Evolutionary conservation across 495 filamentous ascomycete species (phyloP).

Genomic region (Barbatosphaeria neglecta): DNA sequence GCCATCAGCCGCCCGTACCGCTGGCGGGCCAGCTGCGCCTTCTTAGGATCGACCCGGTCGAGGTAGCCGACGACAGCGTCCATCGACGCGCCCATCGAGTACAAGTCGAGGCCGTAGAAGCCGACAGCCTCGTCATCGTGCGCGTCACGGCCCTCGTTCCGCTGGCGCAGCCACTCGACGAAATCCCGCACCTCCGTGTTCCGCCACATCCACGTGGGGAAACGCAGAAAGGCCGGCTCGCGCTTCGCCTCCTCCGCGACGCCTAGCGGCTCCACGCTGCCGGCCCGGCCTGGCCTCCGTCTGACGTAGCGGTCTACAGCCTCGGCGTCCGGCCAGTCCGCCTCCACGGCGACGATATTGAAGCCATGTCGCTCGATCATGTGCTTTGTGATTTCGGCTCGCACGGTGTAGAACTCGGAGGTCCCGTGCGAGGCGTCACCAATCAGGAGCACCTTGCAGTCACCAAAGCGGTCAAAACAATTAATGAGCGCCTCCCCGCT

Average conservation of each 20-base stretch:
- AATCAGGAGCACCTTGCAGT: constrained; percentile 34
- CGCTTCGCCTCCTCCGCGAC: constrained; percentile 10
- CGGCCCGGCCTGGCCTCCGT: constrained; percentile 18
- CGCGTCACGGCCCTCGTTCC: constrained; percentile 23
- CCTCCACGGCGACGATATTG: constrained; percentile 45
- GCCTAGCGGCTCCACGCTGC: constrained; percentile 9
- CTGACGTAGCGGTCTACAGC: constrained; percentile 46
- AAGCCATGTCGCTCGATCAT: constrained; percentile 42
- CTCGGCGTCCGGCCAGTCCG: constrained; percentile 50
- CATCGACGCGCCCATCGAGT: constrained; percentile 42
- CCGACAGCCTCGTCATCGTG: constrained; percentile 30
- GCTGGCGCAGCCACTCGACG: constrained; percentile 44
- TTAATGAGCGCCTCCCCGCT: background rate
- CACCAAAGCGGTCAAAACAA: constrained; percentile 31
- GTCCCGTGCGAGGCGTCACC: constrained; percentile 49
- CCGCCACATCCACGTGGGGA: constrained; percentile 55
- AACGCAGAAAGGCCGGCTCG: constrained; percentile 37
- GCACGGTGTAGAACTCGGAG: constrained; percentile 46
- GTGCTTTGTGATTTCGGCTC: constrained; percentile 43
- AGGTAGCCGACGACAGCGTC: constrained; percentile 41
- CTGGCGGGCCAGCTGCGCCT: constrained; percentile 31
- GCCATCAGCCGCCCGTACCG: constrained; percentile 37
- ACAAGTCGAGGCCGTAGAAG: constrained; percentile 46
- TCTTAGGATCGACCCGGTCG: constrained; percentile 33
- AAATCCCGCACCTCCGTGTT: constrained; percentile 44